Evolutionary conservation across 164 flowering plant species (phyloP), one percentile per base, ranked within the genome.

Genomic region (Litsea cubeba): DNA sequence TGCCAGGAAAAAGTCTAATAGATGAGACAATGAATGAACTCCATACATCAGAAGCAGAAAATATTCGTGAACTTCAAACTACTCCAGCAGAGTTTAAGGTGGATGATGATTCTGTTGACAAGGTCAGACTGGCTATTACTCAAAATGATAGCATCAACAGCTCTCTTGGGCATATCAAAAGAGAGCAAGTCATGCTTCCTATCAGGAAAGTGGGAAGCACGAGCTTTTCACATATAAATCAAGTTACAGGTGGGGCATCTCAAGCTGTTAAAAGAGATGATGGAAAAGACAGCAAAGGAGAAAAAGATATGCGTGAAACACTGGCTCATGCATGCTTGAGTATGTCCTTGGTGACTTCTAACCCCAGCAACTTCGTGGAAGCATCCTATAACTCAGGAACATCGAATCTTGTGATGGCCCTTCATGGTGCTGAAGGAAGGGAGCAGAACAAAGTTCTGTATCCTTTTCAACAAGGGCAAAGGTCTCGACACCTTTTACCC

Each of bases 401-500:
- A 62, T 58, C 81, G 49, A 79, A 78, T 72, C 77, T 72, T 72
- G 26, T 74, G 7, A 72, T 75, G 4, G 62, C 81, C 17, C 51
- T 73, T 74, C 72, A 80, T 76, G 74, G 80, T 70, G 70, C 74
- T 71, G 89, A 89, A 71, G 90, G 85, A 74, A 86, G 85, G 76
- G 86, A 83, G 40, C 82, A 24, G 60, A 80, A 72, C 54, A 85
- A 78, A 69, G 32, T 80, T 64, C 71, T 85, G 24, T 72, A 88
- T 71, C 62, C 85, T 49, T 77, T 85, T 69, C 89, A 81, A 50
- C 94, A 83, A 68, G 92, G 84, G 30, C 81, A 85, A 70, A 87
- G 83, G 77, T 82, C 98, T 67, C 90, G 82, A 54, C 87, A 87
- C 76, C 84, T 90, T 78, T 78, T 89, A 71, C 90, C 93, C 5